Conservation (phyloP, 208 protist species). For the Entamoeba histolytica region DNA sequence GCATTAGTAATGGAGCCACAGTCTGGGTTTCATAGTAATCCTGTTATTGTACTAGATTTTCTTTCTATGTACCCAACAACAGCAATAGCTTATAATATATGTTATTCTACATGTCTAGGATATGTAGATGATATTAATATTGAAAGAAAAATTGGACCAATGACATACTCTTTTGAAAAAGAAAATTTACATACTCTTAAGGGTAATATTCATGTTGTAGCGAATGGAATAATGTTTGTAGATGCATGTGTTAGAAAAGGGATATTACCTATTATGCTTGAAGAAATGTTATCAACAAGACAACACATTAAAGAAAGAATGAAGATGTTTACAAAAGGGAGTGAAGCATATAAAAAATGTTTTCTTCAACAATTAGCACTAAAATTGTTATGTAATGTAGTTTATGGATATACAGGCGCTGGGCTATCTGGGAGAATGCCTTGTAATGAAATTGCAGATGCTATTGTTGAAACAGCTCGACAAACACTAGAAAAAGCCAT, state of each 20-base stretch:
- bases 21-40: conserved; percentile 35
- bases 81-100: conserved; percentile 64
- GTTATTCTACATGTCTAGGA: conserved; percentile 55
- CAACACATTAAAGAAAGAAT: conserved; percentile 46
- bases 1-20: conserved; percentile 49
- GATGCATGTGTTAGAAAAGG: conserved; percentile 22
- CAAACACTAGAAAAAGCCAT: conserved; percentile 44
- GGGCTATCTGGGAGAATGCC: conserved; percentile 59
- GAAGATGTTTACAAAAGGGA: conserved; percentile 19
- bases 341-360: conserved; percentile 13
- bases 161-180: not conserved
- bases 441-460: conserved; percentile 50
- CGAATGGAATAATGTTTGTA: conserved; percentile 23
- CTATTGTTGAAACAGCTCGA: conserved; percentile 48
- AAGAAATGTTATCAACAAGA: conserved; percentile 46
- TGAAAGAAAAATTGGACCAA: not conserved
- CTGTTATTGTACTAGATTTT: conserved; percentile 63
- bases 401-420: conserved; percentile 58
- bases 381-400: conserved; percentile 63
- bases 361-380: conserved; percentile 44
- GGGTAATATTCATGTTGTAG: not conserved
- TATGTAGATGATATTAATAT: not conserved
- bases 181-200: not conserved
- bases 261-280: conserved; percentile 41
- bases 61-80: conserved; percentile 61